phyloP scores from a whole-genome alignment of 2,329 filamentous ascomycete genomes.

The Aspergillus quadrilineatus region DNA sequence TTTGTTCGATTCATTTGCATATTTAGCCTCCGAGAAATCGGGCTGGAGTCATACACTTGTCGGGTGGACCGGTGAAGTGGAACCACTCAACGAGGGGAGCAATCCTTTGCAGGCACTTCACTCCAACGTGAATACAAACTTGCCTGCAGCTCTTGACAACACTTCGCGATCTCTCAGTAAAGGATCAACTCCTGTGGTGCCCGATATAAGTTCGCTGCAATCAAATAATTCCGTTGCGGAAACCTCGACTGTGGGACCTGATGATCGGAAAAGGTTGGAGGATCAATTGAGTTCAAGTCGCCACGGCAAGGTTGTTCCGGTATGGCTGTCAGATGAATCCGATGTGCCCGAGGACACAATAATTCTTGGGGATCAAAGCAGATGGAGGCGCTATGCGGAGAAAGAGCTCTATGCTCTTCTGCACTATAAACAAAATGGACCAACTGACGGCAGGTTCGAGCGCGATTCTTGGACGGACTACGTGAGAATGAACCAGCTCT shows the following conservation, averaged over 20 bases:
- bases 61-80: constrained; percentile 91
- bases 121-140: constrained; percentile 26
- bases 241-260: constrained; percentile 67
- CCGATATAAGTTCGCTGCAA: constrained; percentile 60
- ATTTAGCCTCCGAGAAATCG: constrained; percentile 78
- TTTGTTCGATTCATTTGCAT: constrained; percentile 84
- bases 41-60: constrained; percentile 91
- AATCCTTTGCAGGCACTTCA: constrained; percentile 32
- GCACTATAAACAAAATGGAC: constrained; percentile 94
- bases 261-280: constrained; percentile 72
- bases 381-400: constrained; percentile 89
- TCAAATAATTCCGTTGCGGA: constrained; percentile 62
- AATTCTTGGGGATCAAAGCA: constrained; percentile 73
- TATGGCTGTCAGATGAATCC: constrained; percentile 81
- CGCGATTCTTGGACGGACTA: constrained; percentile 89
- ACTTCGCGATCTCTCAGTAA: constrained; percentile 59
- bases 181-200: constrained; percentile 74
- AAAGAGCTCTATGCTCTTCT: constrained; percentile 89
- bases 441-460: constrained; percentile 78
- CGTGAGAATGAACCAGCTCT: constrained; percentile 86
- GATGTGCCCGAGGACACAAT: constrained; percentile 68
- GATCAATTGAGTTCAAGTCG: constrained; percentile 69
- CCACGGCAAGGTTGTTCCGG: constrained; percentile 76
- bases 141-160: constrained; percentile 34
- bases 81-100: constrained; percentile 40